Percentiles rank a stretch among this genome's conserved stretches.
Evolutionary conservation across 1,139 yeast species (phyloP).

Genomic region (Wickerhamomyces sp.): DNA sequence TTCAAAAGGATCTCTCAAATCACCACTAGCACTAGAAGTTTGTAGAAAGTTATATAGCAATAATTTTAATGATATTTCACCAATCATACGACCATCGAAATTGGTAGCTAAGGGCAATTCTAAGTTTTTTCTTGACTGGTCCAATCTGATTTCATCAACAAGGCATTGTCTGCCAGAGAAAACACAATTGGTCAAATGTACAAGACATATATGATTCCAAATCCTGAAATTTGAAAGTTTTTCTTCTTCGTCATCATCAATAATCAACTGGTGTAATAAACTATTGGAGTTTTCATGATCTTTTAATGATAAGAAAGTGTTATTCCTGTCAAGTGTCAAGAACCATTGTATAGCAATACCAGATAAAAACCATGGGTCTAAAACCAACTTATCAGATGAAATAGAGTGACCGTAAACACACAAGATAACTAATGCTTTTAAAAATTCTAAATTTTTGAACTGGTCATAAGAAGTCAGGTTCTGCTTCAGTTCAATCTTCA

Average conservation of each 20-base stretch:
- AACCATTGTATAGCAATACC: slow-evolving; percentile 23
- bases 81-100: slow-evolving; percentile 80
- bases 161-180: slow-evolving; percentile 72
- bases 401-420: slow-evolving; percentile 22
- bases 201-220: slow-evolving; percentile 71
- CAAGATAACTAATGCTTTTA: slow-evolving; percentile 21
- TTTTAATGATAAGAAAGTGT: slow-evolving; percentile 8
- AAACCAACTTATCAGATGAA: slow-evolving; percentile 12
- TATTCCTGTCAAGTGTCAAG: slow-evolving; percentile 20
- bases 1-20: slow-evolving; percentile 24
- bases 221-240: slow-evolving; percentile 38
- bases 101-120: slow-evolving; percentile 65
- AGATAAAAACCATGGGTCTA: slow-evolving; percentile 24
- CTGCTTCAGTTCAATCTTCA: slow-evolving; percentile 8
- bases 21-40: slow-evolving; percentile 21
- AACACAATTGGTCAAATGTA: slow-evolving; percentile 65
- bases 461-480: slow-evolving; percentile 16
- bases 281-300: slow-evolving; percentile 4
- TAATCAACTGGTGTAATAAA: slow-evolving; percentile 1
- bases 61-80: slow-evolving; percentile 65
- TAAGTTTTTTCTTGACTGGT: slow-evolving; percentile 57
- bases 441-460: slow-evolving; percentile 12
- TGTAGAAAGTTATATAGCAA: slow-evolving; percentile 62
- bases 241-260: slow-evolving; percentile 12
- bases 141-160: slow-evolving; percentile 61